phyloP scores from a whole-genome alignment of 2,329 filamentous ascomycete genomes.

The Colletotrichum orbiculare region DNA sequence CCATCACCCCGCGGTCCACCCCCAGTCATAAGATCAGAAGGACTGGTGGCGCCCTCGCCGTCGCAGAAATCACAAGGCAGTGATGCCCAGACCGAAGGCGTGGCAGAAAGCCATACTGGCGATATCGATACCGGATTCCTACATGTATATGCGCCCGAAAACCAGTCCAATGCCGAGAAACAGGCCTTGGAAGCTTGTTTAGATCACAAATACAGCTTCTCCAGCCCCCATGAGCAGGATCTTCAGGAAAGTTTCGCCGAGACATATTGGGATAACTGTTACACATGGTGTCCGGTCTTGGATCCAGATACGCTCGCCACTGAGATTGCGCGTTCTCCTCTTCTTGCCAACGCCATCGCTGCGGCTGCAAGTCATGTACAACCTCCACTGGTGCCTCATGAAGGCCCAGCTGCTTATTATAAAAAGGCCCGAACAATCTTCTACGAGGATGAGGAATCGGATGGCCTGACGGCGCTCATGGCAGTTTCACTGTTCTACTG shows the following conservation, averaged over 20 bases:
- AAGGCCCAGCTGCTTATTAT: slow-evolving; percentile 52
- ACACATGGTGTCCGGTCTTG: slow-evolving; percentile 55
- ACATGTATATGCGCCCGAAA: slow-evolving; percentile 48
- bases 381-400: slow-evolving; percentile 52
- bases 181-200: slow-evolving; percentile 44
- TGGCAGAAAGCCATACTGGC: slow-evolving; percentile 42
- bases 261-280: slow-evolving; percentile 55
- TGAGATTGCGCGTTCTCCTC: slow-evolving; percentile 47
- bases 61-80: slow-evolving; percentile 26
- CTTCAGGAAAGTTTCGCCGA: slow-evolving; percentile 54
- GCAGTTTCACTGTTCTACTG: slow-evolving; percentile 55
- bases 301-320: slow-evolving; percentile 45
- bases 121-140: slow-evolving; percentile 50
- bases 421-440: slow-evolving; percentile 52
- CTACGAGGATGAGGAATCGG: slow-evolving; percentile 52
- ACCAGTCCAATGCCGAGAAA: slow-evolving; percentile 44
- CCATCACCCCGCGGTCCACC: slow-evolving; percentile 1
- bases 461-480: slow-evolving; percentile 49
- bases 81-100: slow-evolving; percentile 35
- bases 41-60: slow-evolving; percentile 9
- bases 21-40: background rate
- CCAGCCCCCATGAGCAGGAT: slow-evolving; percentile 40
- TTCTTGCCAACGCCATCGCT: slow-evolving; percentile 52
- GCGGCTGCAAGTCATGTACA: slow-evolving; percentile 54
- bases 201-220: slow-evolving; percentile 38